Base-by-base conservation (phyloP, 768 basidiomycete species). In the Pulveroboletus sp. region DNA sequence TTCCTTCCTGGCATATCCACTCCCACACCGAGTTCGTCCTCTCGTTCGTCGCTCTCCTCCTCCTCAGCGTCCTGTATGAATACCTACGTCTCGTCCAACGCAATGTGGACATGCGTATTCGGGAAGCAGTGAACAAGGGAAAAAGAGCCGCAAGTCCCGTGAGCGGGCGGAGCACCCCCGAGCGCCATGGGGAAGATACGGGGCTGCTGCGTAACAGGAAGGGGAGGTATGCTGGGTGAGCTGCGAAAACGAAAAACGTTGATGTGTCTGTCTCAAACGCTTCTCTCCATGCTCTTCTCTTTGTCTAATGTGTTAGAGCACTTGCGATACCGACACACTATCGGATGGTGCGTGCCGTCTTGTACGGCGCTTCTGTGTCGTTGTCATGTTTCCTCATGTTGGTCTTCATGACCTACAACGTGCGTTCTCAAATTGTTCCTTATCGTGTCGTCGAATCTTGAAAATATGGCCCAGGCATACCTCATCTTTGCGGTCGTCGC, bases 391-490 rank as follows among this genome's bases (percentile, higher is more conserved):
- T 91, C 79, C 80, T 92, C 64, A 96, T 96, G 93, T 73, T 96
- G 50, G 83, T 95, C 36, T 93, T 92, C 69, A 95, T 96, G 93
- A 95, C 93, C 5, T 96, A 94, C 71, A 96, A 96, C 57, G 90
- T 92, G 51, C 61, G 88, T 72, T 21, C 15, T 27, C 7, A 6
- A 5, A n/a, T 11, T 3, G 24, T 24, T 36, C 17, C 9, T 41
- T 43, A 11, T 50, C 39, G 8, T 38, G 3, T 9, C 35, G 5
- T n/a, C 8, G 36, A 8, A 15, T 37, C 6, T 12, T 38, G 56
- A 36, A 51, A 7, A 18, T 15, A 8, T 18, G 43, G 27, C 10
- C 15, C 30, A 93, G 91, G 91, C 86, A 31, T 95, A 93, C 59
- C 82, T 95, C 31, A 90, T 95, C 61, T 62, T 78, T 27, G 82